Base-by-base conservation (phyloP, 768 basidiomycete genomes). In the Hemileccinum rubropunctum region DNA sequence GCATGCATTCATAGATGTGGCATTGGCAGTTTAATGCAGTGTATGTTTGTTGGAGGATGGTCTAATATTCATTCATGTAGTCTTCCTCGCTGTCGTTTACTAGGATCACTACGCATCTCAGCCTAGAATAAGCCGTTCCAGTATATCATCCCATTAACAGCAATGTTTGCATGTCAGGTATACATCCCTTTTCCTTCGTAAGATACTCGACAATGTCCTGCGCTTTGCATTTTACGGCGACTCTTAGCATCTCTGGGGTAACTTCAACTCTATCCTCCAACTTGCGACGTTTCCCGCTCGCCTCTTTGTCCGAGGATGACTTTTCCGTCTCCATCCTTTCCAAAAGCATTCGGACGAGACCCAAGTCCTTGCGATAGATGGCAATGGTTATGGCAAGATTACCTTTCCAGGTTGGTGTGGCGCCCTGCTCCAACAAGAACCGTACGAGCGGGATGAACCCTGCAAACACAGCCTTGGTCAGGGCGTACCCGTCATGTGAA, bases 401-500 rank as follows among this genome's bases (percentile, higher is more conserved):
- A 12, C 76, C 65, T 58, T 86, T 87, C 53, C 68, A 68, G 5
- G 61, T 60, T 0, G 94, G 93, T 11, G 84, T 85, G 0, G 91
- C 93, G 3, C 83, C 86, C 17, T 83, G 72, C 3, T 73, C 71
- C 42, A 97, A 80, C 14, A 98, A 75, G 57, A 90, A 84, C 20
- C 66, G 71, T 1, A 93, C 73, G 8, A 97, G 78, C 3, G 84
- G 82, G 1, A 75, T 47, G 54, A 85, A 84, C 18, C 73, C 72
- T 0, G 79, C 82, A 33, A 84, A 74, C 1, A 92, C 88, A 2
- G 94, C 91, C 56, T 80, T 83, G 14, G 82, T 83, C 35, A 97
- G 80, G 0, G 87, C 84, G 61, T 94, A 97, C 1, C 94, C 95
- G 3, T 79, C 75, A 65, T 89, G 76, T 8, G 88, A 80, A 64